A percentile compares a stretch with the other conserved stretches of the same genome.
These are phyloP conservation scores for Fusarium penzigii DNA, from an alignment of 2,329 filamentous ascomycete genomes.

Conservation along the genomic window DNA sequence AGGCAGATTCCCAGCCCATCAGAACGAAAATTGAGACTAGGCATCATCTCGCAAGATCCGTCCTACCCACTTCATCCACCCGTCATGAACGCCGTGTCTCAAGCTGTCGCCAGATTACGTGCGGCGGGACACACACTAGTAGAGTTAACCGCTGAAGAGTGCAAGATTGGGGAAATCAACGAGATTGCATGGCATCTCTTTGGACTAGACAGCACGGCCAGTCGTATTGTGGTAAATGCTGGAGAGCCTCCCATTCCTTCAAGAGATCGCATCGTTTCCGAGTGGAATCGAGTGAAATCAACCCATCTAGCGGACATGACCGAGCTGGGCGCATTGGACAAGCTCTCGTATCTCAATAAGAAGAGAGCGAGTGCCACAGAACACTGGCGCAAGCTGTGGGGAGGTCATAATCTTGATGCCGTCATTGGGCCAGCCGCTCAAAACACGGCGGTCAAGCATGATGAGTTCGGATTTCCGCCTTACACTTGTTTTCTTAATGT, in stretches of 20 bases:
- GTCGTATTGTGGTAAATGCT: neutral
- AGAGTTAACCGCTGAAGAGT: conserved; percentile 1
- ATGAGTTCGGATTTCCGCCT: conserved; percentile 46
- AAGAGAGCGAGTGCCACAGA: conserved; percentile 34
- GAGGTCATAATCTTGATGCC: conserved; percentile 47
- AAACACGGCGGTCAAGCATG: conserved; percentile 52
- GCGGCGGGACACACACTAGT: conserved; percentile 7
- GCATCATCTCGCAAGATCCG: conserved; percentile 6
- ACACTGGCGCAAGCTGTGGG: conserved; percentile 43
- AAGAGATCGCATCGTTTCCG: neutral
- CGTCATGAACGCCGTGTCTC: neutral
- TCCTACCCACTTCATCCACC: conserved; percentile 10
- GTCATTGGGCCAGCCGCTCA: conserved; percentile 51
- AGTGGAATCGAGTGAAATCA: neutral
- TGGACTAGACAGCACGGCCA: neutral
- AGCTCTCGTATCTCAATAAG: conserved; percentile 25
- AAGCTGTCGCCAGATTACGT: conserved; percentile 2
- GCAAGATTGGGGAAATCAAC: conserved; percentile 3
- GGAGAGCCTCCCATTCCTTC: conserved; percentile 12
- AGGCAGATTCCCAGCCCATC: neutral
- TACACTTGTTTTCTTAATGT: conserved; percentile 55
- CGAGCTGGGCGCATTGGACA: conserved; percentile 34
- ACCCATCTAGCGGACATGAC: neutral
- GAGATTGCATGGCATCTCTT: conserved; percentile 10
- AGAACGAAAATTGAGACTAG: conserved; percentile 3